Evolutionary conservation across 345 rosid species (phyloP).

Genomic region (Gossypium arboreum): DNA sequence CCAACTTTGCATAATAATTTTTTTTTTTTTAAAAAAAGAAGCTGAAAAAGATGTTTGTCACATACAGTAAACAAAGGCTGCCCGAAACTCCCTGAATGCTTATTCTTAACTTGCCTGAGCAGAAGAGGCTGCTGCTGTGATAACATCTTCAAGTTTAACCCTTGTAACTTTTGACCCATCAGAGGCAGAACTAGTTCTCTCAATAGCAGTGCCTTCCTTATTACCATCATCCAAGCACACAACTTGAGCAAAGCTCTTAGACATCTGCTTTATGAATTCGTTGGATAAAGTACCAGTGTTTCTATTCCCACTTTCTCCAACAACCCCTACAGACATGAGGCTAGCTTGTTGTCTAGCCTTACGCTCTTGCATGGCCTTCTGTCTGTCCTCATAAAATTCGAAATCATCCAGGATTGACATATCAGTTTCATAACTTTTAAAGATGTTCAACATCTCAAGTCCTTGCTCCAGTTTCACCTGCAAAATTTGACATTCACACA

Average conservation of each 20-base stretch:
- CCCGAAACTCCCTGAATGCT: constrained; percentile 14
- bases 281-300: constrained; percentile 32
- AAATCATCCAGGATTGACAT: constrained; percentile 83
- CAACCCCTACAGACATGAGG: constrained; percentile 41
- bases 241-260: constrained; percentile 75
- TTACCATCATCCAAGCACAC: constrained; percentile 60
- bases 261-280: constrained; percentile 72
- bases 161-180: constrained; percentile 34
- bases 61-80: constrained; percentile 19
- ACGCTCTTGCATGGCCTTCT: constrained; percentile 74
- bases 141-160: constrained; percentile 40
- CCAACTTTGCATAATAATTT: constrained; percentile 20
- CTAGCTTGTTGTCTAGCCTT: constrained; percentile 68
- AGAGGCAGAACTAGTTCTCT: constrained; percentile 28
- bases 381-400: constrained; percentile 78
- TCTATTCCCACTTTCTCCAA: constrained; percentile 53
- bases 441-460: constrained; percentile 67
- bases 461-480: constrained; percentile 91
- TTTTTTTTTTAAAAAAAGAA: background rate
- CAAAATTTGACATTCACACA: constrained; percentile 16
- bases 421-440: constrained; percentile 63
- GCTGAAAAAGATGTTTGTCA: constrained; percentile 13
- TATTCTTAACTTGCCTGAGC: constrained; percentile 44
- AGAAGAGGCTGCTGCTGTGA: constrained; percentile 34
- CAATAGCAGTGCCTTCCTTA: constrained; percentile 38